phyloP scores from a whole-genome alignment of 192 early-diverging fungal species.

The Dissophora ornata region DNA sequence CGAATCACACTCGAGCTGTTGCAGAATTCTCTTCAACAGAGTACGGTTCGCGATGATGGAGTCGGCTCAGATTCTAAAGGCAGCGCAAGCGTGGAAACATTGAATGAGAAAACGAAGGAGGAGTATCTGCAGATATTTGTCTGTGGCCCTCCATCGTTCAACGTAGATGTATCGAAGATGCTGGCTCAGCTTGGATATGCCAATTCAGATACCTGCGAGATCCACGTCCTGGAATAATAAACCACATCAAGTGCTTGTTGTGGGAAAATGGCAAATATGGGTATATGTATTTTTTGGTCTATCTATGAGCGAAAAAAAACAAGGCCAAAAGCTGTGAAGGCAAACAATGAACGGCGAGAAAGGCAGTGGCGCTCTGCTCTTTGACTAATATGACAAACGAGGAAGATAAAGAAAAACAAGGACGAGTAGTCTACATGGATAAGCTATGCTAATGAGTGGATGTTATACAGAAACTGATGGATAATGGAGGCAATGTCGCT shows the following conservation, averaged over 20 bases:
- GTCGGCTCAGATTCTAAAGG: not conserved
- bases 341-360: too few species aligned
- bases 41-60: not conserved
- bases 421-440: not conserved
- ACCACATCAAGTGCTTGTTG: too few species aligned
- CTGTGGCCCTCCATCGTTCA: constrained; percentile 47
- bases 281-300: too few species aligned
- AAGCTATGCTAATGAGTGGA: too few species aligned
- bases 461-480: not conserved
- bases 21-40: constrained; percentile 6
- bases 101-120: not conserved
- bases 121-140: constrained; percentile 18
- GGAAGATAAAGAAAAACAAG: not conserved
- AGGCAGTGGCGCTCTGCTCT: too few species aligned
- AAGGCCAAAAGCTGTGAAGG: not conserved
- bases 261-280: too few species aligned
- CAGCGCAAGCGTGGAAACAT: too few species aligned
- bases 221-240: constrained; percentile 29
- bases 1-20: constrained; percentile 24
- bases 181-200: constrained; percentile 13
- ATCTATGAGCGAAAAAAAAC: too few species aligned
- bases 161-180: constrained; percentile 34
- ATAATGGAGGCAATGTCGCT: too few species aligned
- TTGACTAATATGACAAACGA: too few species aligned
- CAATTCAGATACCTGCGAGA: constrained; percentile 6